A percentile compares a stretch with the other conserved stretches of the same genome.
phyloP scores from a whole-genome alignment of 2,329 filamentous ascomycete genomes.

The Cercospora zeae-maydis region DNA sequence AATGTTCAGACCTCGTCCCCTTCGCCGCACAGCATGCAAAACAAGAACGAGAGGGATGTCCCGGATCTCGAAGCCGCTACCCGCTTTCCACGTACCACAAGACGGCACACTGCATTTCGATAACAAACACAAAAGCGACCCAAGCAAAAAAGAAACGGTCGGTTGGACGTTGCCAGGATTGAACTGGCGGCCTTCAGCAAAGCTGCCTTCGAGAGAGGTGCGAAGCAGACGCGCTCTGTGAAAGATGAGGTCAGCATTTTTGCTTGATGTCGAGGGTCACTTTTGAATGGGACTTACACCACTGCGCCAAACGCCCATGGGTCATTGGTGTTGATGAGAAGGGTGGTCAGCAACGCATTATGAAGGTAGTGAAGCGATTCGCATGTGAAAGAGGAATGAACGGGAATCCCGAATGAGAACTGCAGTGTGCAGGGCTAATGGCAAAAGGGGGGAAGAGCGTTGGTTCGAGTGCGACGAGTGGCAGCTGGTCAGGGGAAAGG shows the following conservation, averaged over 20 bases:
- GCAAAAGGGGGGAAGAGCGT: neutral
- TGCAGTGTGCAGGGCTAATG: neutral
- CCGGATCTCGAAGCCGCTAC: neutral
- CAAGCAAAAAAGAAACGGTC: neutral
- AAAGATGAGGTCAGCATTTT: neutral
- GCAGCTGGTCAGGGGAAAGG: too few relatives aligned
- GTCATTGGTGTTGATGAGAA: neutral
- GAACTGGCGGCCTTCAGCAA: constrained; percentile 11
- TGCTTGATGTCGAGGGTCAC: neutral
- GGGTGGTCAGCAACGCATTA: neutral
- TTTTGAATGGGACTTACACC: neutral
- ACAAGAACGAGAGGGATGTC: neutral
- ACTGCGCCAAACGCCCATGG: constrained; percentile 8
- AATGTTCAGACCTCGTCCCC: neutral
- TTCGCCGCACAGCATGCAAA: neutral
- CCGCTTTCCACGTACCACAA: neutral
- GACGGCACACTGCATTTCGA: constrained; percentile 3
- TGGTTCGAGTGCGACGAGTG: too few relatives aligned
- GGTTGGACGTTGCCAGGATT: constrained; percentile 4
- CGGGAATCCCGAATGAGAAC: neutral
- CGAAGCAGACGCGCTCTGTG: constrained; percentile 10
- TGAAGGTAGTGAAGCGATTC: neutral
- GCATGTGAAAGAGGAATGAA: neutral
- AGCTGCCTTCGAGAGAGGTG: neutral
- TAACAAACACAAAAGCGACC: neutral